Conservation (phyloP, 352 stramenopile genomes). For the Globisporangium polare region DNA sequence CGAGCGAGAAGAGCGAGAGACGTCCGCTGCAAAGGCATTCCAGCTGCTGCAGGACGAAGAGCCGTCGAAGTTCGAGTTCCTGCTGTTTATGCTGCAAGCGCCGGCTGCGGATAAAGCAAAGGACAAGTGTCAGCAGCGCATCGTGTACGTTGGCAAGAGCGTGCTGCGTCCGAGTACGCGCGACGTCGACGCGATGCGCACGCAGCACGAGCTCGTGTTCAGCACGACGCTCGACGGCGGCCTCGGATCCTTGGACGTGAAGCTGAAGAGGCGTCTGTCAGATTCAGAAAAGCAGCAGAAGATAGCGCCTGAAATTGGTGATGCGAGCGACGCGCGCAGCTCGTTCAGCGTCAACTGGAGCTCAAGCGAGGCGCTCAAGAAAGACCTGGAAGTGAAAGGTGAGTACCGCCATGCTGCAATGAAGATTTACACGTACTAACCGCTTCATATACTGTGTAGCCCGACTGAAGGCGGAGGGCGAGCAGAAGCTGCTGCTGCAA, state of each 20-base stretch:
- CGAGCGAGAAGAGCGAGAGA: constrained; percentile 10
- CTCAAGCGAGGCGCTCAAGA: constrained; percentile 43
- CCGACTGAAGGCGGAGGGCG: constrained; percentile 23
- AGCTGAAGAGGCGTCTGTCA: constrained; percentile 16
- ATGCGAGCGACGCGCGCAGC: background rate
- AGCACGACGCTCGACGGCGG: constrained; percentile 25
- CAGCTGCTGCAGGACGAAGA: constrained; percentile 4
- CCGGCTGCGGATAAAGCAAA: background rate
- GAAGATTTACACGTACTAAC: background rate
- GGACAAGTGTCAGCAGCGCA: constrained; percentile 12
- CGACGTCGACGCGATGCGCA: constrained; percentile 35
- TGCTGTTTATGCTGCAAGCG: constrained; percentile 28
- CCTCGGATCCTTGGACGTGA: constrained; percentile 36
- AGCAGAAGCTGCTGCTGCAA: constrained; percentile 36
- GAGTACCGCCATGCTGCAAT: background rate
- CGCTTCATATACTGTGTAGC: constrained; percentile 13
- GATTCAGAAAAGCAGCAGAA: background rate
- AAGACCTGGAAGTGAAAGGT: constrained; percentile 46
- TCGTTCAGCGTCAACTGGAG: constrained; percentile 56
- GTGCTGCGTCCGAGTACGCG: constrained; percentile 26
- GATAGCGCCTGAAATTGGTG: background rate
- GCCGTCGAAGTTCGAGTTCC: constrained; percentile 21
- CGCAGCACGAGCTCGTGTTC: constrained; percentile 47
- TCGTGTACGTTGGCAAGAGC: constrained; percentile 31
- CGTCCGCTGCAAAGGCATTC: constrained; percentile 8